Percentiles rank a stretch among this genome's conserved stretches.
phyloP scores from a whole-genome alignment of 192 early-diverging fungal species.

The Gaertneriomyces semiglobifer region DNA sequence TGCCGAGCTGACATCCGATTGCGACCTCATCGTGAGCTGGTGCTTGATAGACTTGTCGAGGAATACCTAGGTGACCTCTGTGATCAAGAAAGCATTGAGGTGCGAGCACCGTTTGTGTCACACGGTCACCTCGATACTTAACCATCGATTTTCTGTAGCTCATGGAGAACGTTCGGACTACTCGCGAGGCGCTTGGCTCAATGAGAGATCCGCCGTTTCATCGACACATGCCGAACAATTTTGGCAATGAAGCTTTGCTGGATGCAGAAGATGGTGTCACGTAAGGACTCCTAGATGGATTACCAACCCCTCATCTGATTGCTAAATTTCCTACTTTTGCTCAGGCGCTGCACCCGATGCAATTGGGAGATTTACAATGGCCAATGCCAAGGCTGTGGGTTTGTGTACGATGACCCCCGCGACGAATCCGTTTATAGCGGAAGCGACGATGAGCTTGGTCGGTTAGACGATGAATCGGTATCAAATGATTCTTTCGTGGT shows the following conservation, averaged over 20 bases:
- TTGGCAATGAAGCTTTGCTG: background rate
- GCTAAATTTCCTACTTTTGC: background rate
- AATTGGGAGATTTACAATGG: slow-evolving; percentile 8
- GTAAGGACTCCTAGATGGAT: background rate
- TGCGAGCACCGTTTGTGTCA: background rate
- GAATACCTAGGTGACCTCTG: background rate
- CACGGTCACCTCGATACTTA: background rate
- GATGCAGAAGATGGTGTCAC: slow-evolving; percentile 9
- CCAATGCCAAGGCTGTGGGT: background rate
- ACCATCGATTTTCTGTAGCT: background rate
- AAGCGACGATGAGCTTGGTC: too few species aligned
- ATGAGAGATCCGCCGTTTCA: slow-evolving; percentile 4
- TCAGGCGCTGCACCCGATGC: slow-evolving; percentile 2
- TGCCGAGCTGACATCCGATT: background rate
- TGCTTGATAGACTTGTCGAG: background rate
- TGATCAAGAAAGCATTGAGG: background rate
- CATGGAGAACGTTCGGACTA: background rate
- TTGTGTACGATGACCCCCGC: background rate
- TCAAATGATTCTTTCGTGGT: too few species aligned
- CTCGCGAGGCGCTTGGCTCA: background rate
- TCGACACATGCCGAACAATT: background rate
- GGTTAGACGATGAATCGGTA: too few species aligned
- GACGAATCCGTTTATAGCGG: background rate
- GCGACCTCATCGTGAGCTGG: background rate
- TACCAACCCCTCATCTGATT: background rate